Evolutionary conservation across 768 basidiomycete species (phyloP), one percentile per base, ranked within the genome.

Genomic region (Leucogyrophana mollusca): DNA sequence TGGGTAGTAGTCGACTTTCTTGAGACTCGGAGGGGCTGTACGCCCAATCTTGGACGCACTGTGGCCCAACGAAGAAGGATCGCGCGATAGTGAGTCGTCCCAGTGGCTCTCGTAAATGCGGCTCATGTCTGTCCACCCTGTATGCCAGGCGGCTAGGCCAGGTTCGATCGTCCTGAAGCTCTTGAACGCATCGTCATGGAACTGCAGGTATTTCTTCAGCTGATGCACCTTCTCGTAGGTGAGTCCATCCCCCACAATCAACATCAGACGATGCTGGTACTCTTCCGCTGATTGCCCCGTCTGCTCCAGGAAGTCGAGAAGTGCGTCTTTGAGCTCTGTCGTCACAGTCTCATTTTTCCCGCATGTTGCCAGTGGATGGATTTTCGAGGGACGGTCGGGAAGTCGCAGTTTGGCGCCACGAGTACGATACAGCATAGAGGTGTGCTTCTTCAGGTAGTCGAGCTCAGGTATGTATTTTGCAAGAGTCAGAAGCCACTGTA

Each of bases 221-320:
- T 45, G 41, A 13, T 48, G 16, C 3, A 55, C 34, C 50, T 61
- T 62, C 44, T 71, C 60, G 48, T 47, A 73, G 2, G 70, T 68
- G 24, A 70, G 54, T 1, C 71, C 69, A 53, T 72, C 68, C 1
- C 70, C 67, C 11, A 64, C 63, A 17, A 64, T 50, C 5, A 59
- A n/a, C n/a, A 67, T 49, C 9, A 67, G 43, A 9, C 54, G 47
- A 9, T 42, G 46, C 10, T 55, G 40, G 43, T 59, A 59, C 10
- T 51, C 30, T 4, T 53, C 59, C 2, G 40, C 39, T 6, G 43
- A 52, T 34, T 68, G 62, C 0, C 68, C 68, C 7, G 56, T 44
- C 50, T 73, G 71, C 0, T 30, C 49, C 2, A 70, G 46, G 45
- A 72, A 68, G 46, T 72, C 69, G 4, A 56, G 10, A 1, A 72